Conservation (phyloP, 140 eudicot genomes). For the Oenanthe javanica region DNA sequence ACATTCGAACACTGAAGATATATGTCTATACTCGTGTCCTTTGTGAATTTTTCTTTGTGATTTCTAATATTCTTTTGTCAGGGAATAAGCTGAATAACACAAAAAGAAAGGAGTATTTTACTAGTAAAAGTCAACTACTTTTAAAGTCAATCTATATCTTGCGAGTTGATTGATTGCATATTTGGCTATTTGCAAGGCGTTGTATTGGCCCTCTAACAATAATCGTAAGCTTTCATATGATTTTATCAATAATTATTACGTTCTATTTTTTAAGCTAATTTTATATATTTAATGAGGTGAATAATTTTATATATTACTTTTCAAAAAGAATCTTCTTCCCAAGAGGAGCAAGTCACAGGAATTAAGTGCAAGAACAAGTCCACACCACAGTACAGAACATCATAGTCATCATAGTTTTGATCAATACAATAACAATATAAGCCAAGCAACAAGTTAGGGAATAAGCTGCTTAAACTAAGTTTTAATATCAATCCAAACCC, state of each 20-base stretch:
- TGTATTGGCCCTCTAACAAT: neutral
- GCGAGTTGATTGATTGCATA: neutral
- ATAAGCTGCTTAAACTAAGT: too few relatives aligned
- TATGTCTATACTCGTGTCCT: neutral
- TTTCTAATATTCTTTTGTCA: neutral
- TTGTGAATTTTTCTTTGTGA: neutral
- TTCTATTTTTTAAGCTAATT: too few relatives aligned
- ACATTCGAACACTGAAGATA: neutral
- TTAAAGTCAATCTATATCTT: neutral
- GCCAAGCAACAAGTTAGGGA: too few relatives aligned
- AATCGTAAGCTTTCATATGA: neutral
- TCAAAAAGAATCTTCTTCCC: too few relatives aligned
- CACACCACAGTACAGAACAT: too few relatives aligned
- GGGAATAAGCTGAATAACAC: neutral
- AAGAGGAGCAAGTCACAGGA: too few relatives aligned
- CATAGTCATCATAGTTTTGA: too few relatives aligned
- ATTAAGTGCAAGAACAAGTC: too few relatives aligned
- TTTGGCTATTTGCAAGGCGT: neutral
- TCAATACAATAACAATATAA: too few relatives aligned
- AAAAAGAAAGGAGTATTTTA: neutral
- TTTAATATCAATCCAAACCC: too few relatives aligned
- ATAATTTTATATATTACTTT: too few relatives aligned
- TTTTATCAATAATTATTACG: neutral
- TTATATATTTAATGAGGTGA: too few relatives aligned
- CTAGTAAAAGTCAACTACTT: neutral